Percentiles rank a stretch among this genome's conserved stretches.
These are phyloP conservation scores for Colletotrichum neosansevieriae DNA, from an alignment of 2,329 filamentous ascomycete genomes.

Conservation along the genomic window DNA sequence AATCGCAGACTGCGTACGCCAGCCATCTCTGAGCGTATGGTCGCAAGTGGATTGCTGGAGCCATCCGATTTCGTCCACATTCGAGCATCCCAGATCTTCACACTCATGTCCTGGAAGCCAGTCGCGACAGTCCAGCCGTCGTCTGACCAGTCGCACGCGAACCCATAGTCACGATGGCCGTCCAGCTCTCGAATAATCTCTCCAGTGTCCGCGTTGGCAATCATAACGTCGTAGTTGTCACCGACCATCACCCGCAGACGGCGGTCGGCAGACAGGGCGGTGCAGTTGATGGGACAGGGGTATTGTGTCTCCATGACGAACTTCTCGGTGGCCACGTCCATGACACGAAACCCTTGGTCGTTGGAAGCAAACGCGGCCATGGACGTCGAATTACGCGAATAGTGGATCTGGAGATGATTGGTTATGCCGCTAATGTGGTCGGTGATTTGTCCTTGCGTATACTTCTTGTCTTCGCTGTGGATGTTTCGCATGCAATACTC, in stretches of 20 bases:
- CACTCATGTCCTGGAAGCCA: slow-evolving; percentile 78
- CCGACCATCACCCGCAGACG: slow-evolving; percentile 80
- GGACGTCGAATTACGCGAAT: slow-evolving; percentile 63
- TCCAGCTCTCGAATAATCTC: slow-evolving; percentile 67
- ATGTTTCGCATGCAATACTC: slow-evolving; percentile 65
- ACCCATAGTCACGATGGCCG: slow-evolving; percentile 78
- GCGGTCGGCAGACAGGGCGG: slow-evolving; percentile 77
- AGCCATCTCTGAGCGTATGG: slow-evolving; percentile 74
- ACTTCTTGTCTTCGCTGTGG: slow-evolving; percentile 53
- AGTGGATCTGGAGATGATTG: slow-evolving; percentile 72
- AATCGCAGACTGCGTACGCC: slow-evolving; percentile 78
- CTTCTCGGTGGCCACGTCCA: slow-evolving; percentile 70
- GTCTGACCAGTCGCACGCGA: slow-evolving; percentile 83
- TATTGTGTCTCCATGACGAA: slow-evolving; percentile 68
- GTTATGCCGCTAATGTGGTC: slow-evolving; percentile 67
- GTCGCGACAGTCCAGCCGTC: slow-evolving; percentile 83
- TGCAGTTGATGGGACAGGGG: slow-evolving; percentile 76
- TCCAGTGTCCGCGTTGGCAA: slow-evolving; percentile 77
- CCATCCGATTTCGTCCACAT: slow-evolving; percentile 71
- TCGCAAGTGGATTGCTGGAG: slow-evolving; percentile 59
- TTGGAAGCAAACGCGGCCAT: slow-evolving; percentile 73
- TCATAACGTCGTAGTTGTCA: slow-evolving; percentile 73
- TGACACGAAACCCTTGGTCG: slow-evolving; percentile 67
- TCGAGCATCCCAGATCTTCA: slow-evolving; percentile 83
- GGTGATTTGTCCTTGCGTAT: slow-evolving; percentile 62